Percentiles rank a stretch among this genome's conserved stretches.
phyloP scores from a whole-genome alignment of 2,329 filamentous ascomycete species.

The Cladophialophora yegresii region DNA sequence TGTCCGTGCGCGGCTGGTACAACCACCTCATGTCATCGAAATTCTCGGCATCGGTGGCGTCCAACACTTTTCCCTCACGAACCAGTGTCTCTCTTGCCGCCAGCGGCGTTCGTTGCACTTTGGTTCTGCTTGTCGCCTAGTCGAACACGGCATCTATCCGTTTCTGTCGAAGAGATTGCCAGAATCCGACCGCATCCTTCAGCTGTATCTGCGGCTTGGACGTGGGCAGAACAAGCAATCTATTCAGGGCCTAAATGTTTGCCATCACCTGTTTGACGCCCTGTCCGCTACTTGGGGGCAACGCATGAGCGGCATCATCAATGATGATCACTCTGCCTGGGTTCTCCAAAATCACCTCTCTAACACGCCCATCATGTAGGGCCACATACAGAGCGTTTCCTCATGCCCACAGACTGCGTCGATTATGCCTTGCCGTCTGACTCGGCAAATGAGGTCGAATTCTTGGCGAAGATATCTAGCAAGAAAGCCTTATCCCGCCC shows the following conservation, averaged over 20 bases:
- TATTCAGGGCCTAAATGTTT: slow-evolving; percentile 52
- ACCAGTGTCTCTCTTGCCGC: slow-evolving; percentile 23
- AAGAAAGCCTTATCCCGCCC: slow-evolving; percentile 38
- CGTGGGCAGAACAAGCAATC: slow-evolving; percentile 49
- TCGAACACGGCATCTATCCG: slow-evolving; percentile 53
- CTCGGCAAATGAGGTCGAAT: slow-evolving; percentile 36
- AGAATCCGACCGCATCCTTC: slow-evolving; percentile 43
- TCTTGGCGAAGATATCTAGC: slow-evolving; percentile 21
- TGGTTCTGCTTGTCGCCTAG: slow-evolving; percentile 51
- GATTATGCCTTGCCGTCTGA: slow-evolving; percentile 44
- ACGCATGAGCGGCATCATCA: slow-evolving; percentile 60
- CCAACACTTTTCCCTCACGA: slow-evolving; percentile 14
- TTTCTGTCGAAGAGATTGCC: slow-evolving; percentile 54
- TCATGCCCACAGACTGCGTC: slow-evolving; percentile 24
- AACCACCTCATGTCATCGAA: slow-evolving; percentile 49
- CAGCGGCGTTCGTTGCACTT: slow-evolving; percentile 50
- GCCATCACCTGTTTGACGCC: slow-evolving; percentile 59
- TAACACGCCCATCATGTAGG: slow-evolving; percentile 54
- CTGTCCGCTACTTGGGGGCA: slow-evolving; percentile 57
- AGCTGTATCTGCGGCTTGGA: slow-evolving; percentile 18
- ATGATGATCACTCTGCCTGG: slow-evolving; percentile 53
- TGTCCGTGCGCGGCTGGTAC: slow-evolving; percentile 46
- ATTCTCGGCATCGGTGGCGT: slow-evolving; percentile 33
- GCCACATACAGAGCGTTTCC: slow-evolving; percentile 46
- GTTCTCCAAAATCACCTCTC: slow-evolving; percentile 52